Evolutionary conservation across 305 asterid species (phyloP).

Genomic region (Fraxinus albicans): DNA sequence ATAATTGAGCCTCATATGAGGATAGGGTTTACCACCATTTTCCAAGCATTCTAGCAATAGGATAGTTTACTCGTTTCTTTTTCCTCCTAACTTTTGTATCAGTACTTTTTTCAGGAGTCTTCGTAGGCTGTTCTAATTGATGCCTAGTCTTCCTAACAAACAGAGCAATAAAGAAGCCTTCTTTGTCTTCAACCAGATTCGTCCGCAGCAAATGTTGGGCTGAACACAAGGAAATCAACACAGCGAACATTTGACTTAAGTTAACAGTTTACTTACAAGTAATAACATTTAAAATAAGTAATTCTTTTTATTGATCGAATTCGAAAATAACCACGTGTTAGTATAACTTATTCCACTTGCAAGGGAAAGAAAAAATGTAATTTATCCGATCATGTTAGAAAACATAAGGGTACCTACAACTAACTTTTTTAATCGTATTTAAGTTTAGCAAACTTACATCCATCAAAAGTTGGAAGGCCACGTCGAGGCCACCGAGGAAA

Average conservation of each 20-base stretch:
- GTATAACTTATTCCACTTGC: no score
- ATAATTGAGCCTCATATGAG: not conserved
- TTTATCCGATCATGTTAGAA: not conserved
- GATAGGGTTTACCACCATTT: slow-evolving; percentile 1
- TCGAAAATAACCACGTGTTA: not conserved
- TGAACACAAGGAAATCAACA: slow-evolving; percentile 22
- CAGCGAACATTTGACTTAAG: not conserved
- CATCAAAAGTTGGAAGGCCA: slow-evolving; percentile 77
- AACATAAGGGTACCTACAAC: not conserved
- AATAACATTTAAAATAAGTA: not conserved
- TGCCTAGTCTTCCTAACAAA: slow-evolving; percentile 41
- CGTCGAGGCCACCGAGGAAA: slow-evolving; percentile 85
- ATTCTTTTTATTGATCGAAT: not conserved
- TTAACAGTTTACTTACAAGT: not conserved
- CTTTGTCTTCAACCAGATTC: slow-evolving; percentile 58
- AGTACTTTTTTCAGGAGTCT: not conserved
- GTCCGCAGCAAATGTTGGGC: slow-evolving; percentile 74
- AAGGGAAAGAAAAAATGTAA: not conserved
- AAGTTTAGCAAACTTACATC: slow-evolving; percentile 49
- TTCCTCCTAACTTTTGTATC: not conserved
- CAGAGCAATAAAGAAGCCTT: slow-evolving; percentile 84
- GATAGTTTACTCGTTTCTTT: slow-evolving; percentile 17
- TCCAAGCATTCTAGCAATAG: slow-evolving; percentile 46
- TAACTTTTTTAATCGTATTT: not conserved
- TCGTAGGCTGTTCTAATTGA: not conserved